phyloP scores from a whole-genome alignment of 2,329 filamentous ascomycete species.

The Cadophora gregata region DNA sequence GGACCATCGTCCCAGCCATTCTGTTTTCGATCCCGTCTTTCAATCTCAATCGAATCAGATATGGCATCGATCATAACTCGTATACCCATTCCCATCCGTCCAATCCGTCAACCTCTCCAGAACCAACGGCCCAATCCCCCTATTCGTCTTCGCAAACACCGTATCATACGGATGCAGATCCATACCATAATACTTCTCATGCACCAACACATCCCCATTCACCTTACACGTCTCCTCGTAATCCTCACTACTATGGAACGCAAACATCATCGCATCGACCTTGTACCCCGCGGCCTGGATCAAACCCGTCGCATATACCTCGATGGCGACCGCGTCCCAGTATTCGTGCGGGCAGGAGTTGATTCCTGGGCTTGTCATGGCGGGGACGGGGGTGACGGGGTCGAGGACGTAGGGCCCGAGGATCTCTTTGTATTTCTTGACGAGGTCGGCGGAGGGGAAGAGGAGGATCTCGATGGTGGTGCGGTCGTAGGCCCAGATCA shows the following conservation, averaged over 20 bases:
- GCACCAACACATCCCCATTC: slow-evolving; percentile 31
- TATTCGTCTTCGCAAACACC: slow-evolving; percentile 40
- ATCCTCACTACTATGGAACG: slow-evolving; percentile 27
- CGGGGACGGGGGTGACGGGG: slow-evolving; percentile 6
- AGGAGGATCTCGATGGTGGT: slow-evolving; percentile 37
- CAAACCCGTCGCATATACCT: slow-evolving; percentile 34
- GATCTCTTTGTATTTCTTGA: slow-evolving; percentile 17
- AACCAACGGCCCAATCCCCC: slow-evolving; percentile 29
- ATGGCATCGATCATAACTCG: slow-evolving; percentile 47
- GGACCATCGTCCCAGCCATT: background rate
- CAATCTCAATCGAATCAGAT: slow-evolving; percentile 43
- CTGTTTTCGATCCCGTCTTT: background rate
- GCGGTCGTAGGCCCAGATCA: slow-evolving; percentile 41
- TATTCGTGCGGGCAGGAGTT: slow-evolving; percentile 20
- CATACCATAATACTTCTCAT: slow-evolving; percentile 36
- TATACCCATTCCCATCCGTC: slow-evolving; percentile 36
- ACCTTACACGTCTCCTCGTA: slow-evolving; percentile 20
- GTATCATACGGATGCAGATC: slow-evolving; percentile 42
- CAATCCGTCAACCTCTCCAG: slow-evolving; percentile 37
- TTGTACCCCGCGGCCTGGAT: slow-evolving; percentile 37
- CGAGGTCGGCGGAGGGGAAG: slow-evolving; percentile 25
- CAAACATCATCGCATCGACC: slow-evolving; percentile 37
- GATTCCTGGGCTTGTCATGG: slow-evolving; percentile 19
- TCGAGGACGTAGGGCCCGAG: slow-evolving; percentile 10
- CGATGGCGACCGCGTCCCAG: slow-evolving; percentile 37